Evolutionary conservation across 208 protist genomes (phyloP).

Genomic region (Crithidia bombi): DNA sequence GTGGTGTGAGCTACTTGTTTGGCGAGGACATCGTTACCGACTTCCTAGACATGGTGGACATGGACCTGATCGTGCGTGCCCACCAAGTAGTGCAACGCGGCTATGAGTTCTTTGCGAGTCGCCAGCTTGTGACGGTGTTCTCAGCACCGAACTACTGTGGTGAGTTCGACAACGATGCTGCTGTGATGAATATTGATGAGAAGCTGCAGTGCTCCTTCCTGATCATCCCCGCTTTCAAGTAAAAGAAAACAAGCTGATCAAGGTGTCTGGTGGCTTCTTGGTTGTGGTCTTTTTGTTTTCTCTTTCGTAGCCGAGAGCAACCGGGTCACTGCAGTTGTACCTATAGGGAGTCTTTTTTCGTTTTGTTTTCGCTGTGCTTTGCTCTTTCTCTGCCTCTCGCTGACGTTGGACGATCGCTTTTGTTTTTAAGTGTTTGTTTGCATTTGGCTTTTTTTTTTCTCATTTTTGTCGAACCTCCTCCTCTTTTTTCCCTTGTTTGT

Average conservation of each 20-base stretch:
- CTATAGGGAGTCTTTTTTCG: neutral
- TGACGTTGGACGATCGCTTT: neutral
- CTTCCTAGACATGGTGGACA: slow-evolving; percentile 98
- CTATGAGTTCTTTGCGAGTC: slow-evolving; percentile 99
- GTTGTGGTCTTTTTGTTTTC: neutral
- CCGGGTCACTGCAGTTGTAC: too few relatives aligned
- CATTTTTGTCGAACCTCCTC: neutral
- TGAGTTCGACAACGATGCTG: slow-evolving; percentile 98
- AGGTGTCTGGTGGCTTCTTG: too few relatives aligned
- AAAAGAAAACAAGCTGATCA: too few relatives aligned
- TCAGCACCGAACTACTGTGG: slow-evolving; percentile 99
- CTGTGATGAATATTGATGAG: slow-evolving; percentile 97
- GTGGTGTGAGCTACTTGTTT: slow-evolving; percentile 99
- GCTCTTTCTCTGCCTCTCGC: neutral
- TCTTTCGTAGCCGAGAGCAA: too few relatives aligned
- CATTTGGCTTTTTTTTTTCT: slow-evolving; percentile 16
- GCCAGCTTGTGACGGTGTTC: slow-evolving; percentile 99
- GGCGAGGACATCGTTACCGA: slow-evolving; percentile 97
- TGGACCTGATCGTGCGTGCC: slow-evolving; percentile 99
- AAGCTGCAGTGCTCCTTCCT: slow-evolving; percentile 98
- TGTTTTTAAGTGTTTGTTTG: too few relatives aligned
- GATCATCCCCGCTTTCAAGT: slow-evolving; percentile 75
- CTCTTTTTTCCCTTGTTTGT: neutral
- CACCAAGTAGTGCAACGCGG: slow-evolving; percentile 98
- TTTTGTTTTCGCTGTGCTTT: neutral